Conservation (phyloP, 106 monocot species). For the Acorus calamus region DNA sequence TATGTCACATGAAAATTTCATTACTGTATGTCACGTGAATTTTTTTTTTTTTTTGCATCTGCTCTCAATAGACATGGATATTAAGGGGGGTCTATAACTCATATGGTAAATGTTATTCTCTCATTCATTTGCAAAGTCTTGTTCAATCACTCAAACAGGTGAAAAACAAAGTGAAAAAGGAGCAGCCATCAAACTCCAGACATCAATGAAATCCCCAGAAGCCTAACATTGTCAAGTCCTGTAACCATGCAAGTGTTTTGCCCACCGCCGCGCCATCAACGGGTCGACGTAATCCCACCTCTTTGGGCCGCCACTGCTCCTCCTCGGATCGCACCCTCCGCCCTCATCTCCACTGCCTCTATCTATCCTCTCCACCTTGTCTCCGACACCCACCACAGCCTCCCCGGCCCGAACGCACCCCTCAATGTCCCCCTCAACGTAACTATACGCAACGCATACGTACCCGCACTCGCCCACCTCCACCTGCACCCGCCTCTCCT, state of each 20-base stretch:
- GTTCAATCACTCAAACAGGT: too few species aligned
- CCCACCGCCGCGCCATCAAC: slow-evolving; percentile 91
- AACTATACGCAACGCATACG: slow-evolving; percentile 15
- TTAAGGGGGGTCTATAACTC: too few species aligned
- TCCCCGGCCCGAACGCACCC: slow-evolving; percentile 44
- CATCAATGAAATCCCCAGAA: too few species aligned
- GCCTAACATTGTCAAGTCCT: slow-evolving; percentile 14
- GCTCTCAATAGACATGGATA: too few species aligned
- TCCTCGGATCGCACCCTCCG: slow-evolving; percentile 10
- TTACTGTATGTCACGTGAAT: too few species aligned
- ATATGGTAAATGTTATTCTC: too few species aligned
- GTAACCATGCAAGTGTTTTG: slow-evolving; percentile 82
- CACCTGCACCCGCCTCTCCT: slow-evolving; percentile 66
- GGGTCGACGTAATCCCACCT: slow-evolving; percentile 83
- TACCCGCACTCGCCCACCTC: slow-evolving; percentile 34
- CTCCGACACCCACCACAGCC: slow-evolving; percentile 29
- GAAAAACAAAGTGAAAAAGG: too few species aligned
- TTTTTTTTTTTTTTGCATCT: too few species aligned
- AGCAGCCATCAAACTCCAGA: too few species aligned
- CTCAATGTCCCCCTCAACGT: slow-evolving; percentile 44
- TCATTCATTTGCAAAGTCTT: too few species aligned
- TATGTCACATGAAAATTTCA: too few species aligned
- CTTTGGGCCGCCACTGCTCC: slow-evolving; percentile 44
- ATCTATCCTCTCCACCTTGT: slow-evolving; percentile 22
- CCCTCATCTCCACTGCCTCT: background rate